A percentile compares a stretch with the other conserved stretches of the same genome.
Conservation (phyloP, 257 asterid genomes). For the Gentiana macrophylla region DNA sequence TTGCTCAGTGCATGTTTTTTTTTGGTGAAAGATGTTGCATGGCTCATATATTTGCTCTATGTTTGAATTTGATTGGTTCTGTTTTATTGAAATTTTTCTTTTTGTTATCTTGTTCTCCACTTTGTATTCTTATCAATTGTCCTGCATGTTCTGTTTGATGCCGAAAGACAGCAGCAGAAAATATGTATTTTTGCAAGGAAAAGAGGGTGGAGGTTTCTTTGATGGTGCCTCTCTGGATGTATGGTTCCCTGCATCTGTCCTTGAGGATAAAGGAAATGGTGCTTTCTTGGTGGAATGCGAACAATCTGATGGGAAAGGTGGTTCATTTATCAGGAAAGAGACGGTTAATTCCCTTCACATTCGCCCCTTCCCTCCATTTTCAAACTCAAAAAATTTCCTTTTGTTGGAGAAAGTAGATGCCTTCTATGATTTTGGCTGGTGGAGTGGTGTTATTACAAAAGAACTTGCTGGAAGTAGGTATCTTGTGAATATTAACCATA, state of each 20-base stretch:
- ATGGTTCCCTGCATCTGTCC: conserved; percentile 59
- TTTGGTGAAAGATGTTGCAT: too few species aligned
- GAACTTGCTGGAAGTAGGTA: conserved; percentile 40
- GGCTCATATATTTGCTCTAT: too few species aligned
- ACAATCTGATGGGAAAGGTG: conserved; percentile 5
- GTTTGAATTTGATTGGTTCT: too few species aligned
- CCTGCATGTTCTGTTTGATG: conserved; percentile 13
- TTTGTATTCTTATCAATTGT: conserved; percentile 1
- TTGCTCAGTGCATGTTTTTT: too few species aligned
- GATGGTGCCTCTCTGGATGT: conserved; percentile 36
- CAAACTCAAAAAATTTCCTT: conserved; percentile 31
- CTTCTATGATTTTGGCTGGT: conserved; percentile 41
- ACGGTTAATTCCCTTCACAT: conserved; percentile 37
- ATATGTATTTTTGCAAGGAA: conserved; percentile 45
- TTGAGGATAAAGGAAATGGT: conserved; percentile 28
- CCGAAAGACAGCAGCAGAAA: conserved; percentile 41
- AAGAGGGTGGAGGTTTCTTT: conserved; percentile 57
- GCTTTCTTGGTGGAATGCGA: conserved; percentile 31
- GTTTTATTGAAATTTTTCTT: too few species aligned
- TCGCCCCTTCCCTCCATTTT: conserved; percentile 68
- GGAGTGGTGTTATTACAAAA: conserved; percentile 50
- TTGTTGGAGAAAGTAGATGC: conserved; percentile 72
- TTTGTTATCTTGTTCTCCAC: too few species aligned
- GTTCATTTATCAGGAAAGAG: conserved; percentile 12
- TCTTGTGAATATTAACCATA: conserved; percentile 33